Base-by-base conservation (phyloP, 1,139 yeast species). In the Spencermartinsiella ligniputridi region DNA sequence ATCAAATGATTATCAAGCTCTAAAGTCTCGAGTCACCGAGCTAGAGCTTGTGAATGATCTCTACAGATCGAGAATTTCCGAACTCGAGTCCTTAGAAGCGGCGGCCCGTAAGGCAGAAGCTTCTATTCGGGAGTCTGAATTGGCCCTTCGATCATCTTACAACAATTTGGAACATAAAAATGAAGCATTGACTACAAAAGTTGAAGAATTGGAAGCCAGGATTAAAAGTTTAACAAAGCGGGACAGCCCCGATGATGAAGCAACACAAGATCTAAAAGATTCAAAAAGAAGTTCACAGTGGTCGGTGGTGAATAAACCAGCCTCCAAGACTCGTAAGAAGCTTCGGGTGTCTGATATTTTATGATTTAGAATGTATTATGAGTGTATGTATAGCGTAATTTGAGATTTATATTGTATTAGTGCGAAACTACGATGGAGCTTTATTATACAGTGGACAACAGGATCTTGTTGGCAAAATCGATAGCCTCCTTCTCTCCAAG, bases 41-140 rank as follows among this genome's bases (percentile, higher is more conserved):
- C 72, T 90, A 48, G 97, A 90, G 62, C 71, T 90, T 38, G 95
- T 90, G 34, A 89, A 88, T 58, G 97, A 89, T 60, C 70, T 90
- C 50, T 85, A 86, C 68, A 76, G 87, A 53, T 78, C 92, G 3
- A 76, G 95, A 54, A 86, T 90, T 41, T 71, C 76, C 66, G 96
- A 90, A 60, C 71, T 90, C 51, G 96, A 90, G 62, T 50, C 52
- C 3, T 46, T 45, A 2, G 60, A 56, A 35, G 48, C 47, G 18
- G 41, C 53, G 3, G 50, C 52, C 5, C 38, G 56, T 1, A 45
- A 44, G 40, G 47, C 54, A 13, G 58, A 55, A 42, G 45, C 51
- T 11, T 48, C 52, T 1, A 40, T 50, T 21, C 47, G 54, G 9
- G 50, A 52, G 22, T 49, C 55, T 5, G 56, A 55, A 30, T 42